Conservation (phyloP, 176 grass and related monocot species). For the Metroxylon sagu region DNA sequence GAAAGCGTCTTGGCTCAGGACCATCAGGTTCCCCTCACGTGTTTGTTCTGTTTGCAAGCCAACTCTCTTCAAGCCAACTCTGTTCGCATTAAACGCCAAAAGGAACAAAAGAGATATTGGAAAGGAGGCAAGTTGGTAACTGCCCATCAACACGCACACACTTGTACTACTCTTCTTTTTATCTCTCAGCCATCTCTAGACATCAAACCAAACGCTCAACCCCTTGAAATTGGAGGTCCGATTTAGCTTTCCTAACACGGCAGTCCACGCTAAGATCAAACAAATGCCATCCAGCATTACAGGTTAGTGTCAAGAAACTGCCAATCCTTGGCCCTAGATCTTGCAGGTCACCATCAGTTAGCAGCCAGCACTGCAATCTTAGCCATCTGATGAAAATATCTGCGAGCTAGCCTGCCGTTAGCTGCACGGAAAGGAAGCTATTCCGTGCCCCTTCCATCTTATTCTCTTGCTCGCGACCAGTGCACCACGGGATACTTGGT, state of each 20-base stretch:
- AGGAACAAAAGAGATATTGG: slow-evolving; percentile 4
- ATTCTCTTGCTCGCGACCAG: no score
- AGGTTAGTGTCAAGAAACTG: not conserved
- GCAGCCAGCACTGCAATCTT: not conserved
- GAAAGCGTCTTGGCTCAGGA: slow-evolving; percentile 13
- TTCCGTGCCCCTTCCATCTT: no score
- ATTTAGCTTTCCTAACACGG: slow-evolving; percentile 19
- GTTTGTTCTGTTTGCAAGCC: slow-evolving; percentile 12
- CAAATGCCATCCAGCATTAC: slow-evolving; percentile 22
- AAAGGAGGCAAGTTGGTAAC: slow-evolving; percentile 6
- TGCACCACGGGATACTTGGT: no score
- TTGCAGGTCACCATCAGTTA: not conserved
- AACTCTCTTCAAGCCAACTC: no score
- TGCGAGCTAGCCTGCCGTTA: slow-evolving; percentile 4
- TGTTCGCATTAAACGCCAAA: slow-evolving; percentile 11
- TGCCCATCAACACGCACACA: not conserved
- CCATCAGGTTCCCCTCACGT: not conserved
- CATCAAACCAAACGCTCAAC: slow-evolving; percentile 14
- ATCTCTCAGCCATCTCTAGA: slow-evolving; percentile 7
- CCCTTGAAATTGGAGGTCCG: not conserved
- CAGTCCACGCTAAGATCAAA: slow-evolving; percentile 28
- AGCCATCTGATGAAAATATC: slow-evolving; percentile 2
- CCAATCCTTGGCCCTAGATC: no score
- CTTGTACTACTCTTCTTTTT: not conserved
- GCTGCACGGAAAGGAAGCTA: not conserved